phyloP scores from a whole-genome alignment of 768 basidiomycete species.

The Suillus brevipes region DNA sequence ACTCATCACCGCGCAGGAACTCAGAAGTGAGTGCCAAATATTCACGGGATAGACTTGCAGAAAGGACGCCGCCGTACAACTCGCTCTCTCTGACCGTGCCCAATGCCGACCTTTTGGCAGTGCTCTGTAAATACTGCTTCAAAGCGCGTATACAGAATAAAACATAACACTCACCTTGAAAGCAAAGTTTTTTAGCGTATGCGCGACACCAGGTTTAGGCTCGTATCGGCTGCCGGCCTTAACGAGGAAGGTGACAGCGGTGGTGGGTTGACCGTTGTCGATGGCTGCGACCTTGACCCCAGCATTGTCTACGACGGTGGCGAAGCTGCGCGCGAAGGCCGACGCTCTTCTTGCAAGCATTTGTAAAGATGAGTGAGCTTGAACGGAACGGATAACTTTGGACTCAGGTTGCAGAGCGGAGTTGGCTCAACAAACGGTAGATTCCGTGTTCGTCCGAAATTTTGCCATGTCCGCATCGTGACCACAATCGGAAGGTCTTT shows the following conservation, averaged over 20 bases:
- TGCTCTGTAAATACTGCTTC: constrained; percentile 60
- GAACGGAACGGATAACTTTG: constrained; percentile 14
- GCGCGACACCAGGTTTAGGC: constrained; percentile 85
- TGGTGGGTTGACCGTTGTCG: constrained; percentile 81
- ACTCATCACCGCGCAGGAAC: constrained; percentile 96
- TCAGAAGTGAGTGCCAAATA: constrained; percentile 93
- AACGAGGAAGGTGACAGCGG: constrained; percentile 85
- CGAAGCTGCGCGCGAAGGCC: constrained; percentile 69
- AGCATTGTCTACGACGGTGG: constrained; percentile 76
- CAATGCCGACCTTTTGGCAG: constrained; percentile 80
- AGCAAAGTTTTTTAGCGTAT: constrained; percentile 96
- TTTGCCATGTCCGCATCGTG: constrained; percentile 8
- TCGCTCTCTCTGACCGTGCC: constrained; percentile 91
- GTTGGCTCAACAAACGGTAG: constrained; percentile 22
- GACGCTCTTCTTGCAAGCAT: constrained; percentile 68
- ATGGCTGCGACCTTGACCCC: constrained; percentile 86
- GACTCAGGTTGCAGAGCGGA: constrained; percentile 20
- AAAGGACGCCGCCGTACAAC: constrained; percentile 89
- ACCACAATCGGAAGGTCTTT: constrained; percentile 4
- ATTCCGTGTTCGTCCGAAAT: constrained; percentile 30
- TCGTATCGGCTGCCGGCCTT: constrained; percentile 93
- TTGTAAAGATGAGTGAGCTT: constrained; percentile 32
- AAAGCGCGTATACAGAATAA: not conserved
- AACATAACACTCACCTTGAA: constrained; percentile 76
- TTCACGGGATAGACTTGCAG: constrained; percentile 81